Evolutionary conservation across 129 eudicot genomes (phyloP).

Genomic region (Lonicera japonica): DNA sequence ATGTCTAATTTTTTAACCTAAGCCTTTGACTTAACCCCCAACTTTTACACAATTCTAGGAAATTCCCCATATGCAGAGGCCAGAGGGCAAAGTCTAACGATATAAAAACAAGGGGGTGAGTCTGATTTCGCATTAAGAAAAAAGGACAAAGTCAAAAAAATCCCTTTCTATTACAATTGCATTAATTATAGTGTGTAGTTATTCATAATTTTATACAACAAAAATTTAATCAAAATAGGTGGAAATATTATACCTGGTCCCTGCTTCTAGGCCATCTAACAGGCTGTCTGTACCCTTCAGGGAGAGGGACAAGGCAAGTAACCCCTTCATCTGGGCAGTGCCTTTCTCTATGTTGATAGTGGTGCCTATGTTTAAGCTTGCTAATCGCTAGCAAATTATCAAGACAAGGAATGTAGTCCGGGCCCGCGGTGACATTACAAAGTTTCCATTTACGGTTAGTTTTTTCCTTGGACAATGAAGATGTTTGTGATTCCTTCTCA

Average conservation of each 20-base stretch:
- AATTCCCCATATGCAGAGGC: no score
- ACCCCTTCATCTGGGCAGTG: conserved; percentile 64
- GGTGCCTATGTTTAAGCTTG: conserved; percentile 40
- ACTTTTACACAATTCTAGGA: no score
- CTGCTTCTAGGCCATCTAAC: conserved; percentile 63
- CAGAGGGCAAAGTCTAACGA: no score
- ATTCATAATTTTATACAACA: no score
- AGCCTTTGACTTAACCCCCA: no score
- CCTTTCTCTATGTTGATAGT: conserved; percentile 62
- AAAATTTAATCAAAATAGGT: no score
- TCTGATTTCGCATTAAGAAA: no score
- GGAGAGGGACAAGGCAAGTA: conserved; percentile 66
- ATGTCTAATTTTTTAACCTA: no score
- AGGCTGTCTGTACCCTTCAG: conserved; percentile 48
- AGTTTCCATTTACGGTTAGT: conserved; percentile 41
- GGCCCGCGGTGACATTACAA: conserved; percentile 59
- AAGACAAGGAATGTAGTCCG: conserved; percentile 67
- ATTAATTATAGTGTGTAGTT: no score
- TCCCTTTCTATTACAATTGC: no score
- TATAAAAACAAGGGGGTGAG: no score
- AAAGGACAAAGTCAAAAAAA: no score
- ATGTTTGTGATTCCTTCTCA: conserved; percentile 40
- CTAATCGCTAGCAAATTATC: conserved; percentile 58
- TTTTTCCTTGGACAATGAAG: conserved; percentile 17
- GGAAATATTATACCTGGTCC: conserved; percentile 37